Conservation (phyloP, 495 filamentous ascomycete genomes). For the Aspergillus haitiensis region DNA sequence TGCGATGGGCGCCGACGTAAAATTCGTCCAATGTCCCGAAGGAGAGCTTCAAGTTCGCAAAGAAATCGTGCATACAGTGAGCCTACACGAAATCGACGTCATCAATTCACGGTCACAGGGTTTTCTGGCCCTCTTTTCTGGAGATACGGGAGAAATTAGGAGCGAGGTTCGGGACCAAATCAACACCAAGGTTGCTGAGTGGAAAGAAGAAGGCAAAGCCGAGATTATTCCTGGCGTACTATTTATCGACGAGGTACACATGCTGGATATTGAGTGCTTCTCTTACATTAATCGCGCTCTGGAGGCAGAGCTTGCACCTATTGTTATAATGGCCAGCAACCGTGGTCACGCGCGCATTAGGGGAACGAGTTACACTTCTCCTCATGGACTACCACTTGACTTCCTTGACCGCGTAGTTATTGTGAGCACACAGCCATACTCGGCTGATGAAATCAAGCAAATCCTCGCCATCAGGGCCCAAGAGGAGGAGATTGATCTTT, state of each 20-base stretch:
- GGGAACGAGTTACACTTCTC: constrained; percentile 86
- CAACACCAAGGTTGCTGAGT: constrained; percentile 96
- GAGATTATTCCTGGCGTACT: constrained; percentile 96
- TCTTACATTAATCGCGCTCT: constrained; percentile 96
- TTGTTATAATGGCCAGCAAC: constrained; percentile 99
- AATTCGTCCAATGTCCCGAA: constrained; percentile 97
- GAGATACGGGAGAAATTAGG: constrained; percentile 96
- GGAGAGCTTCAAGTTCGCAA: constrained; percentile 96
- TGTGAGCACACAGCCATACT: constrained; percentile 92
- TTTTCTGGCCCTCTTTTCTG: constrained; percentile 93
- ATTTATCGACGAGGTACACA: constrained; percentile 99
- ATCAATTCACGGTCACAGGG: constrained; percentile 98
- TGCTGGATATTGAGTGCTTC: constrained; percentile 99
- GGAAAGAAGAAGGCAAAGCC: constrained; percentile 98
- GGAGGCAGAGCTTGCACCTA: constrained; percentile 89
- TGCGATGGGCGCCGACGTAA: constrained; percentile 97
- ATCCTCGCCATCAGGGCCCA: constrained; percentile 88
- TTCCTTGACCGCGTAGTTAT: constrained; percentile 96
- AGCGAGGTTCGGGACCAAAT: constrained; percentile 98
- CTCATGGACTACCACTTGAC: constrained; percentile 91
- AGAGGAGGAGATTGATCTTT: constrained; percentile 92
- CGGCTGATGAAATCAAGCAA: constrained; percentile 78
- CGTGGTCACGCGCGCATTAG: constrained; percentile 88
- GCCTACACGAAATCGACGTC: constrained; percentile 96
- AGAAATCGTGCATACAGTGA: constrained; percentile 95